Base-by-base conservation (phyloP, 139 green algal genomes). In the Pseudopediastrum boryanum region DNA sequence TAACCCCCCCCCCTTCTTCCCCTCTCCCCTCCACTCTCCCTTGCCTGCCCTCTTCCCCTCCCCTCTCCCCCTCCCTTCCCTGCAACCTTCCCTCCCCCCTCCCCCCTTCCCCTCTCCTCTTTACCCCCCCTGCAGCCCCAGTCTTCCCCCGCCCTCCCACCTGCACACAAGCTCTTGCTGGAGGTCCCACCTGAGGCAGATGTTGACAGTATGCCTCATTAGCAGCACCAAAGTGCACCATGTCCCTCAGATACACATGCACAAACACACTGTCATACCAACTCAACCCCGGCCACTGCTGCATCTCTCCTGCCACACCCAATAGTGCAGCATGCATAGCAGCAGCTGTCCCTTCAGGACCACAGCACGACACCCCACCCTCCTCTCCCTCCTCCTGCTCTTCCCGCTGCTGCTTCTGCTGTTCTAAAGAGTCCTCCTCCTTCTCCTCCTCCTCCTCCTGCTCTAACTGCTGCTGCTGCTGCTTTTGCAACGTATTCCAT, bases 241-340 rank as follows among this genome's bases (percentile, higher is more conserved):
- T 98, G 86, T 96, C 86, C 27, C 73, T 64, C 42, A 99, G 80
- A 80, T 93, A 96, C 23, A 99, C 75, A 80, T 96, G 90, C 74
- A 97, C 89, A 80, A 95, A 97, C 29, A 98, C 43, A 19, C 76
- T 83, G 50, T 85, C 46, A 21, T 42, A n/a, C 83, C 88, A 93
- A 51, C 38, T 77, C 25, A 90, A 39, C 39, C 84, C 73, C 29
- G 50, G 27, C 8, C 13, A 25, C 6, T 10, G n/a, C n/a, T n/a
- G 66, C 67, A 96, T 51, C 4, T 42, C 48, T 70, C 71, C 70
- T 4, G 29, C 33, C n/a, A 75, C 46, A 42, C 43, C 52, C 0
- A 4, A 27, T 29, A 75, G 48, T 2, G 64, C 65, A 21, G 75
- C 43, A 44, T 31, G 43, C 46, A 81, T 23, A 2, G 74, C 74